Evolutionary conservation across 1,139 yeast species (phyloP).

Genomic region (Protomyces pachydermus): DNA sequence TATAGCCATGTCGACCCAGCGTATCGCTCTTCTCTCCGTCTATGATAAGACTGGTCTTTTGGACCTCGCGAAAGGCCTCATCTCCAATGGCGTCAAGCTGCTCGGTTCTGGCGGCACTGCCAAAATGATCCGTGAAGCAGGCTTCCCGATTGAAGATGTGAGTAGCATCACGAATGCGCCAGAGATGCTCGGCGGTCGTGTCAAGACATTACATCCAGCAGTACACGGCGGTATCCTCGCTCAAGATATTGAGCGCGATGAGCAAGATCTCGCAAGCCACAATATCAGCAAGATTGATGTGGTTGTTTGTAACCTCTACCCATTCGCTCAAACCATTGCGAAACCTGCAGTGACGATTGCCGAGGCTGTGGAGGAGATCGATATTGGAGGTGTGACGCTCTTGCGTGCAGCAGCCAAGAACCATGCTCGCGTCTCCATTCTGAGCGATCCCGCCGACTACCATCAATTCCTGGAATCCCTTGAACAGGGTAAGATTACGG

Average conservation of each 20-base stretch:
- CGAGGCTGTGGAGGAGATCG: constrained; percentile 97
- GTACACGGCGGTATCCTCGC: constrained; percentile 88
- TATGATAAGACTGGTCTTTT: constrained; percentile 94
- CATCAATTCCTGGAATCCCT: constrained; percentile 79
- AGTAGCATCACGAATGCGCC: constrained; percentile 95
- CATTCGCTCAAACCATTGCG: constrained; percentile 94
- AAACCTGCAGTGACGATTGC: constrained; percentile 92
- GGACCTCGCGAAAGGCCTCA: constrained; percentile 92
- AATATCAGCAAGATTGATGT: constrained; percentile 91
- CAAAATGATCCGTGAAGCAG: constrained; percentile 88
- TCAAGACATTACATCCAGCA: constrained; percentile 96
- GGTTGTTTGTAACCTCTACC: constrained; percentile 95
- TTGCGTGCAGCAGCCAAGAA: constrained; percentile 98
- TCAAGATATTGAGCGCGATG: constrained; percentile 84
- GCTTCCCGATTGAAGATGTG: constrained; percentile 95
- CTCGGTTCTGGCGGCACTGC: constrained; percentile 98
- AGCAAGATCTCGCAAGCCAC: constrained; percentile 76
- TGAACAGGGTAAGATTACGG: constrained; percentile 63
- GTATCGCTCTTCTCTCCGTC: constrained; percentile 78
- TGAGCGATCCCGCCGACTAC: constrained; percentile 91
- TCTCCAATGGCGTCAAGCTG: constrained; percentile 79
- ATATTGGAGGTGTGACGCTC: constrained; percentile 96
- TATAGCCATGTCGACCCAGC: constrained; percentile 11
- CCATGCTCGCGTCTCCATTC: constrained; percentile 89
- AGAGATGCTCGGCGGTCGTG: constrained; percentile 98